Evolutionary conservation across 202 grass and related monocot genomes (phyloP).

Genomic region (Musa balbisiana): DNA sequence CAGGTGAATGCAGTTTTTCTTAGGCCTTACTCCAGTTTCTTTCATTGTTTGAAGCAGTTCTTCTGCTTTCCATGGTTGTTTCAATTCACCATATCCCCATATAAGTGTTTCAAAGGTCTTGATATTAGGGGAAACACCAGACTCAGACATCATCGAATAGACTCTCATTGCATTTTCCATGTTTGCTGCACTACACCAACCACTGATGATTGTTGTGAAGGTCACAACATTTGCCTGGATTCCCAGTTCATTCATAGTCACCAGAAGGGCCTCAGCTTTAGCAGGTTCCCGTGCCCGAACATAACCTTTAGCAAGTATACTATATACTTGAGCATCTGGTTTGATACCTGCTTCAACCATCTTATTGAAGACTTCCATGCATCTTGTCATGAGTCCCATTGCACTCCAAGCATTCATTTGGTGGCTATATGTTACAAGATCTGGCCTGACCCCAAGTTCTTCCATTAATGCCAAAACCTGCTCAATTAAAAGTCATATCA

Average conservation of each 20-base stretch:
- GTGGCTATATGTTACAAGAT: constrained; percentile 93
- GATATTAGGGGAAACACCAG: constrained; percentile 62
- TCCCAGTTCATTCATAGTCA: constrained; percentile 54
- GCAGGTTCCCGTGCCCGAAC: constrained; percentile 57
- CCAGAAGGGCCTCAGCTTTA: constrained; percentile 74
- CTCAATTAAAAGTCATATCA: constrained; percentile 21
- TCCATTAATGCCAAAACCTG: constrained; percentile 77
- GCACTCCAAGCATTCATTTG: constrained; percentile 76
- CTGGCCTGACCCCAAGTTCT: constrained; percentile 59
- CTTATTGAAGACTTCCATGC: constrained; percentile 62
- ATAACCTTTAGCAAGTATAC: constrained; percentile 85
- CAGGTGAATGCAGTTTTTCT: constrained; percentile 55
- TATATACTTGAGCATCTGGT: constrained; percentile 87
- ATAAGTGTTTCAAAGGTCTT: constrained; percentile 94
- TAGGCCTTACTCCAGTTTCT: constrained; percentile 43
- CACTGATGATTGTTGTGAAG: constrained; percentile 82
- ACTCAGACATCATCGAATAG: constrained; percentile 56
- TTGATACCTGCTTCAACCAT: constrained; percentile 72
- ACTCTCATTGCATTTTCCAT: constrained; percentile 75
- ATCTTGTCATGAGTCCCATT: constrained; percentile 57
- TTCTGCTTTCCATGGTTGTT: constrained; percentile 76
- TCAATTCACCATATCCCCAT: constrained; percentile 86
- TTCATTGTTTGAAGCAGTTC: constrained; percentile 57
- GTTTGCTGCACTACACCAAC: constrained; percentile 68
- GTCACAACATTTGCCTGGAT: constrained; percentile 73